Evolutionary conservation across 1,139 yeast genomes (phyloP).

Genomic region (Keqinozyma sinolaborantium): DNA sequence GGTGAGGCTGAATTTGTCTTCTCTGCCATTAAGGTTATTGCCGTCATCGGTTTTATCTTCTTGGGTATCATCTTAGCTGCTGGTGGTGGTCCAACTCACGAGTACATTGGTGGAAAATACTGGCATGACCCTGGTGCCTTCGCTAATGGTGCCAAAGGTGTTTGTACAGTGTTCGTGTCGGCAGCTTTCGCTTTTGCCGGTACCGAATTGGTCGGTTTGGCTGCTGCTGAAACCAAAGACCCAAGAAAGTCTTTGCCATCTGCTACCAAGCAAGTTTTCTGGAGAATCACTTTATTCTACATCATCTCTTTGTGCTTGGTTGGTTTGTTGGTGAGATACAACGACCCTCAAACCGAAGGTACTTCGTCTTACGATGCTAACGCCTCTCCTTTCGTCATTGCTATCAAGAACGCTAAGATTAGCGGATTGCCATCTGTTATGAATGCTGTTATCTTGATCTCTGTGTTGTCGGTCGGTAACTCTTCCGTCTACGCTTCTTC

Average conservation of each 20-base stretch:
- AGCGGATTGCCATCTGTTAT: slow-evolving; percentile 43
- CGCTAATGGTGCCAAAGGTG: slow-evolving; percentile 61
- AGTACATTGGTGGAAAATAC: slow-evolving; percentile 54
- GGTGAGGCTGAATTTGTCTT: slow-evolving; percentile 70
- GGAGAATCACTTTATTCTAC: slow-evolving; percentile 45
- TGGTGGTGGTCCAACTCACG: slow-evolving; percentile 55
- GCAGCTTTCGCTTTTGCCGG: slow-evolving; percentile 49
- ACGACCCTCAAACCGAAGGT: slow-evolving; percentile 28
- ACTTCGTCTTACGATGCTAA: slow-evolving; percentile 34
- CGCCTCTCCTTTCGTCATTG: slow-evolving; percentile 47
- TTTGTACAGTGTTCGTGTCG: slow-evolving; percentile 40
- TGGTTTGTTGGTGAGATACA: slow-evolving; percentile 42
- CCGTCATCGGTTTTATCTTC: slow-evolving; percentile 65
- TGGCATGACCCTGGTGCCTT: slow-evolving; percentile 68
- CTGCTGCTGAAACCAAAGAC: slow-evolving; percentile 39
- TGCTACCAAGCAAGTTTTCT: slow-evolving; percentile 46
- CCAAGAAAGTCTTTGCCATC: slow-evolving; percentile 41
- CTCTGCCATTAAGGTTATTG: slow-evolving; percentile 57
- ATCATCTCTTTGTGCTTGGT: slow-evolving; percentile 40
- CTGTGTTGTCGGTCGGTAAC: slow-evolving; percentile 47
- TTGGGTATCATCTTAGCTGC: slow-evolving; percentile 66
- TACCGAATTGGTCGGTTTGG: slow-evolving; percentile 45
- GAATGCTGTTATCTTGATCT: slow-evolving; percentile 45
- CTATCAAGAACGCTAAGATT: slow-evolving; percentile 40
- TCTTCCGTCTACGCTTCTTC: slow-evolving; percentile 72